These are phyloP conservation scores for Oldenlandia corymbosa DNA, from an alignment of 257 asterid genomes.

Conservation along the genomic window DNA sequence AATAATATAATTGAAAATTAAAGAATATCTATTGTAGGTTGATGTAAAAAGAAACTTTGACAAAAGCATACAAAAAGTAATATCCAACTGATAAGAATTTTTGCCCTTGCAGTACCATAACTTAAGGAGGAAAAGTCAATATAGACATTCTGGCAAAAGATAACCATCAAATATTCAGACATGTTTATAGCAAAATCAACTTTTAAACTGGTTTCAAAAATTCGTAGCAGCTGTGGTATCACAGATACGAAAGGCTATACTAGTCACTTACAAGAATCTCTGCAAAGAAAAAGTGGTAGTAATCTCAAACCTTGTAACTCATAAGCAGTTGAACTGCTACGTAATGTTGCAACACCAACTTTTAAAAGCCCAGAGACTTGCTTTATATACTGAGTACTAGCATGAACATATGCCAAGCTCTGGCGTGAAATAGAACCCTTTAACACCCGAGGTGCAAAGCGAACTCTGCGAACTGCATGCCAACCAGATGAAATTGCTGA, in stretches of 20 bases:
- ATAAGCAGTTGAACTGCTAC: slow-evolving; percentile 44
- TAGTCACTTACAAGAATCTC: slow-evolving; percentile 2
- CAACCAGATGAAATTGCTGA: slow-evolving; percentile 40
- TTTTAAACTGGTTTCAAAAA: neutral
- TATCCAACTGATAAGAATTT: neutral
- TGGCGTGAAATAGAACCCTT: slow-evolving; percentile 47
- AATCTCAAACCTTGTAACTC: slow-evolving; percentile 39
- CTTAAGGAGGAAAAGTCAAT: neutral
- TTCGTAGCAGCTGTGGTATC: neutral
- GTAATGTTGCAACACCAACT: slow-evolving; percentile 44
- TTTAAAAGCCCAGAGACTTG: slow-evolving; percentile 54
- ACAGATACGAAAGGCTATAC: neutral
- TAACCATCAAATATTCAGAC: neutral
- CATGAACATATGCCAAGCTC: slow-evolving; percentile 44
- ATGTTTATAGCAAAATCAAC: slow-evolving; percentile 1
- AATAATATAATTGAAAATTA: neutral
- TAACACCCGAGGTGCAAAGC: slow-evolving; percentile 34
- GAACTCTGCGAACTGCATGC: slow-evolving; percentile 36
- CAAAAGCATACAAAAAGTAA: neutral
- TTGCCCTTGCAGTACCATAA: neutral
- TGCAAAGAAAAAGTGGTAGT: neutral
- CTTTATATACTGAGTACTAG: slow-evolving; percentile 41
- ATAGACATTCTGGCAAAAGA: neutral
- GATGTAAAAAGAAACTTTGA: neutral
- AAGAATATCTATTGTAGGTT: neutral